Evolutionary conservation across 1,139 yeast species (phyloP).

Genomic region (Nakaseomyces sp.): DNA sequence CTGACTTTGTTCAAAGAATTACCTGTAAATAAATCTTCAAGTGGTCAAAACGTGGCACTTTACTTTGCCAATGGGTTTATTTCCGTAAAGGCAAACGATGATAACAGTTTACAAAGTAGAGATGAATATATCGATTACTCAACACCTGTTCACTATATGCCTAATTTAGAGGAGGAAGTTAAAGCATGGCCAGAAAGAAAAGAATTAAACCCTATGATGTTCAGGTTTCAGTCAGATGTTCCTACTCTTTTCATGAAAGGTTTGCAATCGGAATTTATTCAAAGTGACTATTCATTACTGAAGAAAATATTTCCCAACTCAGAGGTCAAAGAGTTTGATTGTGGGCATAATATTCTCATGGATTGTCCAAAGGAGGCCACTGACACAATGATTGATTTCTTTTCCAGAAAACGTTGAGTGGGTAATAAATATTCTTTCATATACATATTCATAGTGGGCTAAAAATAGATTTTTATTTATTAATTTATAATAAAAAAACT

Average conservation of each 20-base stretch:
- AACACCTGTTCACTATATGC: conserved; percentile 23
- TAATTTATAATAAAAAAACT: not conserved
- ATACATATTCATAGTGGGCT: not conserved
- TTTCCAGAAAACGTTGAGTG: conserved; percentile 5
- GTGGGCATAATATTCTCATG: conserved; percentile 24
- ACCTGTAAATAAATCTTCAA: conserved; percentile 13
- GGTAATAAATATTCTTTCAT: not conserved
- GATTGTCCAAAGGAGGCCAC: conserved; percentile 21
- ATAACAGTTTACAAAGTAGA: conserved; percentile 5
- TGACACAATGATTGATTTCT: conserved; percentile 15
- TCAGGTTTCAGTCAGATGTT: conserved; percentile 9
- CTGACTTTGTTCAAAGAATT: conserved; percentile 13
- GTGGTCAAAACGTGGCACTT: conserved; percentile 14
- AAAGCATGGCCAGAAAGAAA: conserved; percentile 22
- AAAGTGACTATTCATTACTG: conserved; percentile 15
- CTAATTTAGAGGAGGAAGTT: conserved; percentile 18
- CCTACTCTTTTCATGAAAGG: conserved; percentile 24
- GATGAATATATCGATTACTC: conserved; percentile 20
- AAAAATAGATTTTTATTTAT: conserved; percentile 1
- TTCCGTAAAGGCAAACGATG: conserved; percentile 15
- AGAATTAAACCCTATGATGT: conserved; percentile 9
- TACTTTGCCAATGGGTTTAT: conserved; percentile 28
- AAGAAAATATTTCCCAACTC: conserved; percentile 17
- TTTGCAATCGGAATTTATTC: conserved; percentile 18
- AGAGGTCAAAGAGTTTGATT: conserved; percentile 18